Percentiles rank a stretch among this genome's conserved stretches.
phyloP scores from a whole-genome alignment of 2,329 filamentous ascomycete species.

The Fusarium anguioides region DNA sequence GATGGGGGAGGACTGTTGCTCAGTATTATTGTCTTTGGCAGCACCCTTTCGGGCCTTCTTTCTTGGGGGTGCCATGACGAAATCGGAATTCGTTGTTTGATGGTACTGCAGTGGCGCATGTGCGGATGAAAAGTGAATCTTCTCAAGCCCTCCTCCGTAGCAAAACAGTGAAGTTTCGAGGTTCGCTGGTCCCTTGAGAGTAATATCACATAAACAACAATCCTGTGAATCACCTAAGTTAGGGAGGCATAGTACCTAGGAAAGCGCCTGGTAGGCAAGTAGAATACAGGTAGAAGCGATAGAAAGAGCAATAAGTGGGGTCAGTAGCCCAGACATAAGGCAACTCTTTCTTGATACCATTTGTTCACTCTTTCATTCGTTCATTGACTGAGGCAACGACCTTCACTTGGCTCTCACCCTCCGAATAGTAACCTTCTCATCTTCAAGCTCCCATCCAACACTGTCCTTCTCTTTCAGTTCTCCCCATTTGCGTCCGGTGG shows the following conservation, averaged over 20 bases:
- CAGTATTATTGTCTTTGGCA: conserved; percentile 27
- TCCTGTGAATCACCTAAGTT: too few species aligned
- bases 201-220: background rate
- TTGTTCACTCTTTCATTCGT: too few species aligned
- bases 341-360: conserved; percentile 7
- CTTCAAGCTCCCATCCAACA: conserved; percentile 87
- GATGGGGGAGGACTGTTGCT: conserved; percentile 40
- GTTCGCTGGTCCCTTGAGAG: background rate
- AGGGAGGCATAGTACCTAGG: too few species aligned
- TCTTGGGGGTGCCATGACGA: conserved; percentile 26
- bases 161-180: background rate
- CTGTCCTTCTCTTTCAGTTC: conserved; percentile 74
- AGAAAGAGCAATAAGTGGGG: conserved; percentile 2
- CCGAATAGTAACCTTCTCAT: conserved; percentile 79
- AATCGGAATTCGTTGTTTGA: background rate
- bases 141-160: background rate
- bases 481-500: conserved; percentile 77
- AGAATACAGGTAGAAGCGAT: background rate
- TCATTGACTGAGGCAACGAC: conserved; percentile 8
- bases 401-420: conserved; percentile 57
- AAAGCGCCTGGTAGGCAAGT: too few species aligned
- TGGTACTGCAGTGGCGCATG: background rate
- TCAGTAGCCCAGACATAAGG: background rate
- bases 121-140: background rate
- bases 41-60: conserved; percentile 35